Evolutionary conservation across 164 flowering plant species (phyloP).

Genomic region (Vitis amurensis): DNA sequence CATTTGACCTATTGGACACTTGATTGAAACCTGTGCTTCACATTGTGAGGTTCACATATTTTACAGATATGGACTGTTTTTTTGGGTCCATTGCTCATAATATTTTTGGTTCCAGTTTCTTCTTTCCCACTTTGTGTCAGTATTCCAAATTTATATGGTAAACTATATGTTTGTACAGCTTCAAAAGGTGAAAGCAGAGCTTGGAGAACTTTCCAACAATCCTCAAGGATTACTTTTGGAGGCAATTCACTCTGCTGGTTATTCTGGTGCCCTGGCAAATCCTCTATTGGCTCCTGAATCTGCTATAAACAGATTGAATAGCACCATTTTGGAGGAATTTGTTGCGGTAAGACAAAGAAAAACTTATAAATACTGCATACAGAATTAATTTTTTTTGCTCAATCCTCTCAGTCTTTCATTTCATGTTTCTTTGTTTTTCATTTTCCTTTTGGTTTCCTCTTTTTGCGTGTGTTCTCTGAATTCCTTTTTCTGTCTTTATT

Average conservation of each 20-base stretch:
- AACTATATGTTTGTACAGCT: conserved; percentile 43
- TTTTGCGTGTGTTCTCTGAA: conserved; percentile 5
- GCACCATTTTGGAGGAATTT: conserved; percentile 70
- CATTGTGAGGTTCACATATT: too few relatives aligned
- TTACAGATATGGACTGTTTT: neutral
- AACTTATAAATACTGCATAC: neutral
- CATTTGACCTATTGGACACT: too few relatives aligned
- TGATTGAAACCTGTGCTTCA: too few relatives aligned
- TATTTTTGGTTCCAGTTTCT: neutral
- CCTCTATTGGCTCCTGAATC: conserved; percentile 84
- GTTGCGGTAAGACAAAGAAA: conserved; percentile 56
- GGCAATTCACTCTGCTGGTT: conserved; percentile 86
- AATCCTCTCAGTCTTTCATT: neutral
- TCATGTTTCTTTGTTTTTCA: neutral
- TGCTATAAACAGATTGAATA: conserved; percentile 52
- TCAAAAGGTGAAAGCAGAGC: conserved; percentile 60
- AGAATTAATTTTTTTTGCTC: neutral
- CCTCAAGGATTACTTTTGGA: conserved; percentile 85
- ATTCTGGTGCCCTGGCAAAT: conserved; percentile 81
- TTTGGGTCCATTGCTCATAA: neutral
- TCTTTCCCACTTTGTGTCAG: neutral
- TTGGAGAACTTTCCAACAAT: conserved; percentile 59
- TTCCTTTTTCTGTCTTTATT: conserved; percentile 1
- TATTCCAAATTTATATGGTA: neutral
- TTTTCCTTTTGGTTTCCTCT: neutral